These are phyloP conservation scores for Aphanoascus verrucosus DNA, from an alignment of 2,329 filamentous ascomycete genomes.

Conservation along the genomic window DNA sequence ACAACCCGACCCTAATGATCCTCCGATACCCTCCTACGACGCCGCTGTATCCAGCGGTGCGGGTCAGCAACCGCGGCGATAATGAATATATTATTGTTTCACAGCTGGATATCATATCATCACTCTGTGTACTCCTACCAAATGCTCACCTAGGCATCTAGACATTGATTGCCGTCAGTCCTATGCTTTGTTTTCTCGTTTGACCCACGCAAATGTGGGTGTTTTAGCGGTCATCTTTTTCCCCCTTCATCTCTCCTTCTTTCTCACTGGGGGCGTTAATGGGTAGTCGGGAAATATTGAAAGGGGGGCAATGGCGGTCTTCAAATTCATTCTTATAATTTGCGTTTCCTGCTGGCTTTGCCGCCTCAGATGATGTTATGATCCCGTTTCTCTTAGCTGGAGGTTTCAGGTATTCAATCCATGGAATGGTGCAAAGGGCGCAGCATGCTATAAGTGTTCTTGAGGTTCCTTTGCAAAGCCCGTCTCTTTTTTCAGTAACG, in stretches of 20 bases:
- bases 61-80: neutral
- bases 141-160: neutral
- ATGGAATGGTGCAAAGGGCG: neutral
- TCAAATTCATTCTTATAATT: neutral
- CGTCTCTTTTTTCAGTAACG: no score
- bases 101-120: neutral
- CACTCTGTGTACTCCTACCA: neutral
- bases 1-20: slow-evolving; percentile 36
- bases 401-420: neutral
- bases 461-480: no score
- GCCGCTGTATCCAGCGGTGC: slow-evolving; percentile 48
- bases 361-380: slow-evolving; percentile 4
- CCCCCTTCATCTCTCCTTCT: no score
- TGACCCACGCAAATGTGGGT: neutral
- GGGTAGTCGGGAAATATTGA: neutral
- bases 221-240: slow-evolving; percentile 7
- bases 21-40: slow-evolving; percentile 74
- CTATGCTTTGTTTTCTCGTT: neutral
- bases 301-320: neutral
- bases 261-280: slow-evolving; percentile 6
- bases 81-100: neutral
- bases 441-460: neutral
- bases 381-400: neutral
- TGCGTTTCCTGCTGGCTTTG: neutral
- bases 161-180: neutral